Base-by-base conservation (phyloP, 352 stramenopile species). In the Hyphochytrium catenoides region DNA sequence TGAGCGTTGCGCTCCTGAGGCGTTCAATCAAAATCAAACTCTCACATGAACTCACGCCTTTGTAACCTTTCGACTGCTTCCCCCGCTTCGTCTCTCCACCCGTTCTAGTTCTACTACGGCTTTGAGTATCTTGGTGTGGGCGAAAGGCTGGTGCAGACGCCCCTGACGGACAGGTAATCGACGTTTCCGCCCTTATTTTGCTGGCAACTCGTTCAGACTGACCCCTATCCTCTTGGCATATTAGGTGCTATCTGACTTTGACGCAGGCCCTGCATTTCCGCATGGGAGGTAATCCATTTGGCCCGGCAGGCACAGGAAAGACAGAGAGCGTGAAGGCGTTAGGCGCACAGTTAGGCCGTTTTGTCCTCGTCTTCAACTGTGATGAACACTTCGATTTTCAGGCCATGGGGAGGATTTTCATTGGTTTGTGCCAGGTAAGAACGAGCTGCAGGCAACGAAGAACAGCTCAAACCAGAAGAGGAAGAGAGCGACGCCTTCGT, bases 341-440 rank as follows among this genome's bases (percentile, higher is more conserved):
- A 17, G 94, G 91, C 18, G 90, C 90, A 8, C 87, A 97, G 35
- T 58, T 99, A 14, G 94, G 92, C 39, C 72, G 92, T 21, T 99
- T 99, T 54, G 91, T 98, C 18, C 49, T 99, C 23, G 94, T 99
- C 16, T 99, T 99, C 65, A 99, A 99, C 57, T 99, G 93, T 65
- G 93, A 99, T 40, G 91, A 99, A 52, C 73, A 89, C 22, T 98
- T 99, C 52, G 93, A 99, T 54, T 99, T 98, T 58, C 84, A 92
- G 47, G 89, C 89, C 2, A 99, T 99, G 86, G 92, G 91, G 20
- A 69, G 91, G 19, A 94, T 99, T 43, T 98, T 99, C 52, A 83
- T 93, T 28, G 94, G 94, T 31, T 66, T 99, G 26, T 98, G 89
- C 37, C 92, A 99, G 74, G n/a, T n/a, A n/a, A n/a, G n/a, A n/a